Evolutionary conservation across 1,284 basidiomycete species (phyloP).

Genomic region (Gymnopus androsaceus): DNA sequence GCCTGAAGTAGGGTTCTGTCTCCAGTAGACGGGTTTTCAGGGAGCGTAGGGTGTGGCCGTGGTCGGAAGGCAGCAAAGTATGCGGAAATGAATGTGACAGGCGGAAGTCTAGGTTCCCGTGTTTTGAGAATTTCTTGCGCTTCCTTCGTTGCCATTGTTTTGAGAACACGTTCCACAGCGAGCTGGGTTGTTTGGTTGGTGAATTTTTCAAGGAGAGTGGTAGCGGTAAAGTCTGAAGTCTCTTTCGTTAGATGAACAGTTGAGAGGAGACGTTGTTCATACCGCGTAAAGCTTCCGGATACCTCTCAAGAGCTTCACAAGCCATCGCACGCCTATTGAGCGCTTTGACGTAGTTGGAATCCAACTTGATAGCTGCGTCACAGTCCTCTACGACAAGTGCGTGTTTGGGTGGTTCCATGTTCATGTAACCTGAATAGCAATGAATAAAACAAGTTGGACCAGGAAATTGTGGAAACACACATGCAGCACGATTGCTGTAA

Average conservation of each 20-base stretch:
- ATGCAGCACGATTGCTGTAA: constrained; percentile 97
- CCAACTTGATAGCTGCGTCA: constrained; percentile 84
- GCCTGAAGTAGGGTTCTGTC: constrained; percentile 85
- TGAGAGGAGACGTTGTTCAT: constrained; percentile 30
- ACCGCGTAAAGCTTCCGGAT: constrained; percentile 82
- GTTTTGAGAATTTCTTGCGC: constrained; percentile 75
- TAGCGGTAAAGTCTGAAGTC: constrained; percentile 88
- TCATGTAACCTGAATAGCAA: constrained; percentile 77
- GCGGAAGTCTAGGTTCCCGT: constrained; percentile 86
- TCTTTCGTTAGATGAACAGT: background rate
- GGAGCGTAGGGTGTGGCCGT: constrained; percentile 71
- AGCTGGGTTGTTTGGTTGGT: constrained; percentile 79
- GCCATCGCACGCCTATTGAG: constrained; percentile 91
- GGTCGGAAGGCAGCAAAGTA: constrained; percentile 97
- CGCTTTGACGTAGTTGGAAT: constrained; percentile 91
- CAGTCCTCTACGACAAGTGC: constrained; percentile 91
- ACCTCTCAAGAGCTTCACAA: constrained; percentile 76
- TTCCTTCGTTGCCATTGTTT: constrained; percentile 76
- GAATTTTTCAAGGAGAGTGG: constrained; percentile 94
- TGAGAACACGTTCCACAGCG: constrained; percentile 90
- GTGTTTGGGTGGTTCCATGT: constrained; percentile 83
- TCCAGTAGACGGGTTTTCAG: constrained; percentile 76
- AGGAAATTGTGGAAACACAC: constrained; percentile 40
- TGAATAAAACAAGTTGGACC: background rate
- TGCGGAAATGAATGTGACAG: constrained; percentile 90